Percentiles rank a stretch among this genome's conserved stretches.
Conservation (phyloP, 768 basidiomycete genomes). For the Termitomyces sp. region DNA sequence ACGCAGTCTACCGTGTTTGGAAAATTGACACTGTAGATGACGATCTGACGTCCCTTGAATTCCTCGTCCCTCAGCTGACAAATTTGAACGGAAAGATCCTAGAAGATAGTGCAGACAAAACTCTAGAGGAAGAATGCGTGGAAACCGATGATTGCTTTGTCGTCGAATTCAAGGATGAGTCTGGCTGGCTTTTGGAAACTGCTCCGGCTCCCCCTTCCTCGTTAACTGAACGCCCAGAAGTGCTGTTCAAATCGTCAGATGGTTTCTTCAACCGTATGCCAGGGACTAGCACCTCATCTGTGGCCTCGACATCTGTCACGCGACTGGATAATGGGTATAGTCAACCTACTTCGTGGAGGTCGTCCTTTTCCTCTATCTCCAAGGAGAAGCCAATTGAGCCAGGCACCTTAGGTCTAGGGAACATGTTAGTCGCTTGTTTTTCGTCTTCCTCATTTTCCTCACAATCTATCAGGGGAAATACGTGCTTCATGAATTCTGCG, state of each 20-base stretch:
- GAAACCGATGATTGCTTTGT: slow-evolving; percentile 65
- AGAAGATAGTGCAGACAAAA: slow-evolving; percentile 34
- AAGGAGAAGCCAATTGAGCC: slow-evolving; percentile 44
- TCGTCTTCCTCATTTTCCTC: slow-evolving; percentile 1
- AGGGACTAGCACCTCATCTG: not conserved
- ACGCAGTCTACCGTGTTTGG: slow-evolving; percentile 58
- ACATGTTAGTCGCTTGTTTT: slow-evolving; percentile 54
- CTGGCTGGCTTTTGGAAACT: slow-evolving; percentile 51
- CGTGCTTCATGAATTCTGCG: slow-evolving; percentile 99
- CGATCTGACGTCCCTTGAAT: slow-evolving; percentile 28
- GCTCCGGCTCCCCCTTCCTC: slow-evolving; percentile 14
- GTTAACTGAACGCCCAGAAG: slow-evolving; percentile 17
- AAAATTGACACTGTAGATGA: slow-evolving; percentile 38
- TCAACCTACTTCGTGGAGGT: slow-evolving; percentile 27
- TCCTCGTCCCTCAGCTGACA: slow-evolving; percentile 25
- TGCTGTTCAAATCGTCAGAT: slow-evolving; percentile 44
- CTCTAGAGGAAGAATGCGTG: slow-evolving; percentile 54
- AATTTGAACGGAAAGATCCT: slow-evolving; percentile 34
- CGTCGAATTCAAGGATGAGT: slow-evolving; percentile 64
- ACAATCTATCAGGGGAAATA: slow-evolving; percentile 66
- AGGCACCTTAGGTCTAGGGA: slow-evolving; percentile 83
- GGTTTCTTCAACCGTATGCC: slow-evolving; percentile 49
- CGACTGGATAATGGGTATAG: slow-evolving; percentile 15
- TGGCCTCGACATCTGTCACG: slow-evolving; percentile 14
- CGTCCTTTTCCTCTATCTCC: slow-evolving; percentile 14